phyloP scores from a whole-genome alignment of 2,329 filamentous ascomycete species.

The Pyrenochaeta sp. region DNA sequence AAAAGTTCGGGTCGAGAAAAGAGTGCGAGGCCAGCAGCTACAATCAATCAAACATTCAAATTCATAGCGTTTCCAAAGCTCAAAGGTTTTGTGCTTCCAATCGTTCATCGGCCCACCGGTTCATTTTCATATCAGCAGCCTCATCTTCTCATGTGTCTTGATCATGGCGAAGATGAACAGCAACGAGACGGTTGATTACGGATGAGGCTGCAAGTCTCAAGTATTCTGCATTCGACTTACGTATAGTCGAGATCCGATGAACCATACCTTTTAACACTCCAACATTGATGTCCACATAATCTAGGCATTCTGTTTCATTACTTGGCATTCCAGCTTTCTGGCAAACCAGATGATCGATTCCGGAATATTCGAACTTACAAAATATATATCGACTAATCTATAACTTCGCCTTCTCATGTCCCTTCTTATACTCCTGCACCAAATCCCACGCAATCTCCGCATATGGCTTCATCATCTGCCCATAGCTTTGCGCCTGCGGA shows the following conservation, averaged over 20 bases:
- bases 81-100: neutral
- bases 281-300: too few species aligned
- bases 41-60: neutral
- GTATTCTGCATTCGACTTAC: too few species aligned
- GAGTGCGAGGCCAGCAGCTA: slow-evolving; percentile 12
- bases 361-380: neutral
- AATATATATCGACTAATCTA: slow-evolving; percentile 21
- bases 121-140: neutral
- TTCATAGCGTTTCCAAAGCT: neutral
- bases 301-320: too few species aligned
- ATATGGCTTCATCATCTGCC: slow-evolving; percentile 72
- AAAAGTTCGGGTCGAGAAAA: slow-evolving; percentile 21
- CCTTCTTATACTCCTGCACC: slow-evolving; percentile 62
- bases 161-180: neutral
- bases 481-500: slow-evolving; percentile 78
- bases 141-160: neutral
- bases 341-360: too few species aligned
- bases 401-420: slow-evolving; percentile 47
- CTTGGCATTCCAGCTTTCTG: too few species aligned
- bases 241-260: too few species aligned
- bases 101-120: neutral
- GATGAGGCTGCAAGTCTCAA: too few species aligned
- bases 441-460: slow-evolving; percentile 81
- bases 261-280: too few species aligned
- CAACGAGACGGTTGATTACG: too few species aligned